phyloP scores from a whole-genome alignment of 306 rosid species.

The Ceratonia siliqua region DNA sequence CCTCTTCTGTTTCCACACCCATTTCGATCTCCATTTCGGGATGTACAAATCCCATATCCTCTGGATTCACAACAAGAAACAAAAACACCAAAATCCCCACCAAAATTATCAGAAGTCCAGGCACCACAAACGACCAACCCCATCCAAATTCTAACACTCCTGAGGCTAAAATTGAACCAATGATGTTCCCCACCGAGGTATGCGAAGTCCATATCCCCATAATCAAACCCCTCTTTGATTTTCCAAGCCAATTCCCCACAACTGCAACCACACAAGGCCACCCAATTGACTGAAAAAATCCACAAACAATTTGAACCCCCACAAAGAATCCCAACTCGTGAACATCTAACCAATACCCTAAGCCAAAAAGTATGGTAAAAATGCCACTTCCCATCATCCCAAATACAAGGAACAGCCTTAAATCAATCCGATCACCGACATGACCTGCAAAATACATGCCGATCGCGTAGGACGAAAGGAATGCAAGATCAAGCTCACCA shows the following conservation, averaged over 20 bases:
- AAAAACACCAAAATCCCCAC: slow-evolving; percentile 64
- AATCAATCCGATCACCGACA: slow-evolving; percentile 60
- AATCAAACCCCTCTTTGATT: slow-evolving; percentile 63
- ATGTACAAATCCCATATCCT: slow-evolving; percentile 61
- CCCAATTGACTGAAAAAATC: slow-evolving; percentile 92
- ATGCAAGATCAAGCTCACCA: slow-evolving; percentile 73
- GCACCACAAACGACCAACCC: slow-evolving; percentile 96
- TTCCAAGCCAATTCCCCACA: slow-evolving; percentile 73
- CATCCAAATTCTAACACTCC: slow-evolving; percentile 82
- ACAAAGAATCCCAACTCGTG: slow-evolving; percentile 73
- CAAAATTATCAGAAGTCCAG: slow-evolving; percentile 71
- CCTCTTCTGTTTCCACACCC: slow-evolving; percentile 41
- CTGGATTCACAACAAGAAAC: slow-evolving; percentile 77
- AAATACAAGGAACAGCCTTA: slow-evolving; percentile 64
- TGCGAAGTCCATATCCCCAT: slow-evolving; percentile 91
- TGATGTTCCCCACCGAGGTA: slow-evolving; percentile 86
- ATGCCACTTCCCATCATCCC: slow-evolving; percentile 91
- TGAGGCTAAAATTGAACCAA: slow-evolving; percentile 78
- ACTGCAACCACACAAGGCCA: slow-evolving; percentile 94
- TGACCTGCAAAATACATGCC: slow-evolving; percentile 76
- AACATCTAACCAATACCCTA: slow-evolving; percentile 83
- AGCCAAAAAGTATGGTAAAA: slow-evolving; percentile 67
- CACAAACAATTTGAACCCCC: slow-evolving; percentile 76
- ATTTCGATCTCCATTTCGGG: slow-evolving; percentile 58
- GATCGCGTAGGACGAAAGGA: slow-evolving; percentile 58